A percentile compares a stretch with the other conserved stretches of the same genome.
Conservation (phyloP, 192 early-diverging fungal species). For the Helicostylum pulchrum region DNA sequence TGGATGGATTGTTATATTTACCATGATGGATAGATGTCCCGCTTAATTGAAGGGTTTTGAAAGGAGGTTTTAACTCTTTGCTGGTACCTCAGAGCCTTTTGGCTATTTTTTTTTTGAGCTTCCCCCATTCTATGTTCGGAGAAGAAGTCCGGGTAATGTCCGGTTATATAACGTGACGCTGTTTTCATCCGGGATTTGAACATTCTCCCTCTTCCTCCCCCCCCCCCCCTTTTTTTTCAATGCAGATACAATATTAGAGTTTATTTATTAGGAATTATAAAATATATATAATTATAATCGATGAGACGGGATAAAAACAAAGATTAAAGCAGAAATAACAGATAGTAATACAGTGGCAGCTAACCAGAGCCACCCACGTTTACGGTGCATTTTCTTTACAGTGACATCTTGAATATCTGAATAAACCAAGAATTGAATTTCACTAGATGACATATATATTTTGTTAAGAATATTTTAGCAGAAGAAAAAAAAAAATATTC, state of each 20-base stretch:
- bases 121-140: conserved; percentile 37
- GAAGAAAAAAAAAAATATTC: too few relatives aligned
- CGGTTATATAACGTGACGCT: too few relatives aligned
- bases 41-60: conserved; percentile 16
- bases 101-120: neutral
- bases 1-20: neutral
- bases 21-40: conserved; percentile 20
- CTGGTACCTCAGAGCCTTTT: neutral
- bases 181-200: too few relatives aligned
- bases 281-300: neutral
- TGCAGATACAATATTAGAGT: too few relatives aligned
- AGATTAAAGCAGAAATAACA: conserved; percentile 18
- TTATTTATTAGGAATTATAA: too few relatives aligned
- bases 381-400: conserved; percentile 11
- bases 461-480: neutral
- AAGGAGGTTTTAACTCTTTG: neutral
- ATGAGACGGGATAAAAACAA: conserved; percentile 28
- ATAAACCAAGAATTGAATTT: conserved; percentile 22
- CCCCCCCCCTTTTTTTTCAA: too few relatives aligned
- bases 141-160: conserved; percentile 26
- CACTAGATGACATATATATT: conserved; percentile 7
- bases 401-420: conserved; percentile 23
- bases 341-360: conserved; percentile 4
- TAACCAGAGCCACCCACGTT: conserved; percentile 21
- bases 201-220: too few relatives aligned